Evolutionary conservation across 2,329 filamentous ascomycete genomes (phyloP).

Genomic region (Beauveria sp.): DNA sequence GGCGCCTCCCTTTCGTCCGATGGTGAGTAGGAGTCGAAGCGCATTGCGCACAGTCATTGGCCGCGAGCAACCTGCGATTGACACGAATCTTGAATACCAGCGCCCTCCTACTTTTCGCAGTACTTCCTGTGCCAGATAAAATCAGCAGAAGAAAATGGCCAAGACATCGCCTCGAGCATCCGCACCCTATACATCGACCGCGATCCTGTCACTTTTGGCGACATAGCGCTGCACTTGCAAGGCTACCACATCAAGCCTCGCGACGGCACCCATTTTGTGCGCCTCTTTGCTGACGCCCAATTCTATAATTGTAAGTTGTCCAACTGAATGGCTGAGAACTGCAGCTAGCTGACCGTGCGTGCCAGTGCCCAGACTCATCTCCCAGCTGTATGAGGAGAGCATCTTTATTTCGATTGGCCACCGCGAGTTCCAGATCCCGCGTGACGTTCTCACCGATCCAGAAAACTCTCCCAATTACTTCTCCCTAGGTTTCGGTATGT

Average conservation of each 20-base stretch:
- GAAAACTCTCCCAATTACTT: conserved; percentile 97
- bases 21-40: conserved; percentile 38
- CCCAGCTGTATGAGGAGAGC: conserved; percentile 82
- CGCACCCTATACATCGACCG: conserved; percentile 92
- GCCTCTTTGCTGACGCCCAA: conserved; percentile 87
- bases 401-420: conserved; percentile 90
- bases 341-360: not conserved
- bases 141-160: conserved; percentile 50
- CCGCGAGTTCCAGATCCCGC: conserved; percentile 80
- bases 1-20: conserved; percentile 67
- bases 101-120: conserved; percentile 91
- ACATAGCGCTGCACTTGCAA: conserved; percentile 86
- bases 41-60: not conserved
- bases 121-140: conserved; percentile 83
- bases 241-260: conserved; percentile 80
- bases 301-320: conserved; percentile 69
- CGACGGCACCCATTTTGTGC: conserved; percentile 82
- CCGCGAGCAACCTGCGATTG: not conserved
- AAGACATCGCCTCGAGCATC: conserved; percentile 42
- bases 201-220: conserved; percentile 79
- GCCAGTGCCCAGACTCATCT: conserved; percentile 76
- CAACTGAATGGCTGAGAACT: not conserved
- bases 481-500: conserved; percentile 78
- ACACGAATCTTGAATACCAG: conserved; percentile 35
- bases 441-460: conserved; percentile 75